Base-by-base conservation (phyloP, 805 yeast species). In the Suhomyces faveliae region DNA sequence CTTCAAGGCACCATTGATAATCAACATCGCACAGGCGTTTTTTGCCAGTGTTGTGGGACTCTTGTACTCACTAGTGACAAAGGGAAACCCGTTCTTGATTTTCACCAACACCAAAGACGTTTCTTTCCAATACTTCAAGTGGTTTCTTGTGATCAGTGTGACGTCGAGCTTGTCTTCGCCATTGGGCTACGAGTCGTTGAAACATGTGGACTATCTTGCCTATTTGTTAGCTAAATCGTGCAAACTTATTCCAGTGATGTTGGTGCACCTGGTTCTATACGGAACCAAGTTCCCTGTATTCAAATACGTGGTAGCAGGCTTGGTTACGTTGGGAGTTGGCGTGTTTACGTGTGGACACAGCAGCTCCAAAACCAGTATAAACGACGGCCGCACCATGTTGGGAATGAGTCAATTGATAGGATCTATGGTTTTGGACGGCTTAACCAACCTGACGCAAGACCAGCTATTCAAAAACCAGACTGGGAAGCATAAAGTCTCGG, bases 361-460 rank as follows among this genome's bases (percentile, higher is more conserved):
- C 10, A 38, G 49, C 3, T 51, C 64, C 7, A 60, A 61, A 23
- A 50, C 53, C 19, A 54, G 66, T 10, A 50, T 63, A n/a, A 69
- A 66, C 38, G 80, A 73, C 47, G 81, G 79, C 0, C 64, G 71
- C 17, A 60, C 72, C 0, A 15, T 65, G 0, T 59, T 80, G 19
- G 99, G 99, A 0, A 67, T 89, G 54, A 55, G 65, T 0, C 78
- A 85, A 48, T 71, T 92, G 33, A 54, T 70, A 0, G 64, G 70
- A 1, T 87, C 94, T 35, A 77, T 94, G 64, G 65, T 92, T 15
- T 71, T 94, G 24, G 99, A 92, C 64, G 99, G 99, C 1, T 70
- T 91, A 48, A 91, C 96, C 19, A 94, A 92, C 68, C 87, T 97
- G 2, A 84, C 96, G 0, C 99, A 92, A 66, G 99, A 92, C 67